phyloP scores from a whole-genome alignment of 2,329 filamentous ascomycete species.

The Phyllosticta capitalensis region DNA sequence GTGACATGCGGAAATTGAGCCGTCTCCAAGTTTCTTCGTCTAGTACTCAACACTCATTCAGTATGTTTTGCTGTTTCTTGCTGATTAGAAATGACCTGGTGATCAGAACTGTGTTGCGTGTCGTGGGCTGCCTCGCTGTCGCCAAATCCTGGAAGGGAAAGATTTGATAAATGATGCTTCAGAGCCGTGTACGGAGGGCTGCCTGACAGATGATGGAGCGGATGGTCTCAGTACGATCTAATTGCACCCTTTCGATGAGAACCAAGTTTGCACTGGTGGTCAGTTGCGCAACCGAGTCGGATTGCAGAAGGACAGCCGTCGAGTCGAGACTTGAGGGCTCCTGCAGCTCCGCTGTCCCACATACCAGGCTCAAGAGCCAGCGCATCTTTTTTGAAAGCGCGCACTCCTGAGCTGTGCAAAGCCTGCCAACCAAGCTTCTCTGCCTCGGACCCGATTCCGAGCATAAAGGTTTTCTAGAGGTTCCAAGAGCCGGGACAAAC shows the following conservation, averaged over 20 bases:
- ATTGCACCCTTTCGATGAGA: neutral
- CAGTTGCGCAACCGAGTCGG: no score
- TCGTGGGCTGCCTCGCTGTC: neutral
- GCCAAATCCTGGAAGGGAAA: neutral
- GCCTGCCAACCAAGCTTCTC: no score
- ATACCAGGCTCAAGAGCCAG: no score
- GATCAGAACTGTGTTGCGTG: neutral
- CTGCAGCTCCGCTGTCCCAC: no score
- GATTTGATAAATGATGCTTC: neutral
- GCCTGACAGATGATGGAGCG: neutral
- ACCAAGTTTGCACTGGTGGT: no score
- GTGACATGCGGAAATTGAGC: neutral
- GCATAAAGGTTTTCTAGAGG: no score
- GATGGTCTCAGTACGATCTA: neutral
- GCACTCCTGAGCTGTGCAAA: no score
- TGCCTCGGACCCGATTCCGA: no score
- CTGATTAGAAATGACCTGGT: neutral
- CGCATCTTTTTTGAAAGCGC: no score
- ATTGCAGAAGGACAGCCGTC: no score
- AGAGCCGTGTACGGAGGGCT: neutral
- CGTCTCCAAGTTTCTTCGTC: neutral
- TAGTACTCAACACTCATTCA: neutral
- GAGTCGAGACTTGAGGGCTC: no score
- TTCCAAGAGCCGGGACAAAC: no score
- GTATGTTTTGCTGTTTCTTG: neutral